Evolutionary conservation across 2,329 filamentous ascomycete species (phyloP).

Genomic region (Coccinonectria pachysandricola): DNA sequence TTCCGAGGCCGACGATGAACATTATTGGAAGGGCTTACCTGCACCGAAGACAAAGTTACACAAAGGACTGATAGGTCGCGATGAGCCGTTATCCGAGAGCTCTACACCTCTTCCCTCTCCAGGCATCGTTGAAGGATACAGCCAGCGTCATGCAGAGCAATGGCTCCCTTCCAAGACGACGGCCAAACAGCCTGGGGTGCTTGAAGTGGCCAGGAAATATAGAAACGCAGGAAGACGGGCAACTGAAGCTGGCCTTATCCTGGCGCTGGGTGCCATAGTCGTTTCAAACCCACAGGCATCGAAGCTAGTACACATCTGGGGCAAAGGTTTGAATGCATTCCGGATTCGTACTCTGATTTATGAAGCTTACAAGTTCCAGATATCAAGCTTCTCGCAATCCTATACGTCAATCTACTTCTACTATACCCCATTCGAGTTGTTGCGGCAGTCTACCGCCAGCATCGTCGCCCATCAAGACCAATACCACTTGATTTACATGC

Average conservation of each 20-base stretch:
- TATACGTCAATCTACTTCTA: slow-evolving; percentile 31
- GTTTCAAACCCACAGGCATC: slow-evolving; percentile 35
- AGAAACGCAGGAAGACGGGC: no score
- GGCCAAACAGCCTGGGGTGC: slow-evolving; percentile 36
- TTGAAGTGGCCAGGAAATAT: no score
- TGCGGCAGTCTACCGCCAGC: slow-evolving; percentile 32
- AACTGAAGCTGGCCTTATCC: slow-evolving; percentile 42
- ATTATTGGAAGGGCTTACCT: slow-evolving; percentile 74
- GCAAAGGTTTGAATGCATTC: slow-evolving; percentile 31
- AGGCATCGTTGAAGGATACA: no score
- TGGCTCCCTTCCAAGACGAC: slow-evolving; percentile 12
- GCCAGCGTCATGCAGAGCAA: slow-evolving; percentile 31
- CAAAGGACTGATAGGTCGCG: slow-evolving; percentile 63
- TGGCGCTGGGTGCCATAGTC: slow-evolving; percentile 38
- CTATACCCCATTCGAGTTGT: slow-evolving; percentile 53
- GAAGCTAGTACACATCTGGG: slow-evolving; percentile 35
- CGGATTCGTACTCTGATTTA: background rate
- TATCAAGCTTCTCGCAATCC: slow-evolving; percentile 26
- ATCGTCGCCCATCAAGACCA: slow-evolving; percentile 25
- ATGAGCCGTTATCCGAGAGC: slow-evolving; percentile 42
- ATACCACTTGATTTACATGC: slow-evolving; percentile 50
- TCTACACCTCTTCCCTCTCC: slow-evolving; percentile 47
- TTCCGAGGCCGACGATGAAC: slow-evolving; percentile 91
- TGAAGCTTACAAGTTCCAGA: slow-evolving; percentile 25
- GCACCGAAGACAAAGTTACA: slow-evolving; percentile 62